Base-by-base conservation (phyloP, 2,329 filamentous ascomycete species). In the Penicillium sp. region DNA sequence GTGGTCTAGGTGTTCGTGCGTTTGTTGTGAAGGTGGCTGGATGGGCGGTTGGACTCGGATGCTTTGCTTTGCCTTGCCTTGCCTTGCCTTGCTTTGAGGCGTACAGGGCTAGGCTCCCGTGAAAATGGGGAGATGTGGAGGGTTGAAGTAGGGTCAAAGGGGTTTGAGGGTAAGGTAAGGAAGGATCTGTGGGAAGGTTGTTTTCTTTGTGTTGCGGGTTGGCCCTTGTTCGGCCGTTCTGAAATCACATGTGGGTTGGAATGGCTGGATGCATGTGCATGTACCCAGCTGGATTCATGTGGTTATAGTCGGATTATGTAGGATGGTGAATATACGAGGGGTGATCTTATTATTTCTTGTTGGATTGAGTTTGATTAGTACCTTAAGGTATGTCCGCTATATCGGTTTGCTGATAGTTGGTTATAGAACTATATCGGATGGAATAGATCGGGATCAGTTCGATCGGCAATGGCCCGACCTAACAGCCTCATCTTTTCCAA, bases 1-100 rank as follows among this genome's bases (percentile, higher is more conserved):
- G 42, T 42, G 61, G 9, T 40, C 47, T 26, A 54, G 37, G 24
- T 28, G 24, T n/a, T 37, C 13, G 35, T 37, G 35, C 35, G 15
- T 12, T 49, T 49, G 53, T 56, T 66, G 38, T 40, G 44, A 65
- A 62, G 50, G 51, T 54, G 61, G 58, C 58, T 62, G 62, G 58
- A 56, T 62, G 62, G 62, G 56, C 60, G 57, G 12, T 38, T 54
- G 56, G 58, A 63, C 38, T 58, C 56, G 28, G 28, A 28, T 28
- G 28, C n/a, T n/a, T n/a, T n/a, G n/a, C n/a, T n/a, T n/a, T n/a
- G 58, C 50, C 47, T 54, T 63, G 58, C 54, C 47, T 54, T 63
- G 58, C 47, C 55, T 55, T 45, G 19, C 40, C 2, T 28, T 49
- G 15, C 45, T 30, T 49, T n/a, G 45, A 30, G 44, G 45, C 35